Conservation (phyloP, 2,329 filamentous ascomycete species). For the Alternaria arbusti region DNA sequence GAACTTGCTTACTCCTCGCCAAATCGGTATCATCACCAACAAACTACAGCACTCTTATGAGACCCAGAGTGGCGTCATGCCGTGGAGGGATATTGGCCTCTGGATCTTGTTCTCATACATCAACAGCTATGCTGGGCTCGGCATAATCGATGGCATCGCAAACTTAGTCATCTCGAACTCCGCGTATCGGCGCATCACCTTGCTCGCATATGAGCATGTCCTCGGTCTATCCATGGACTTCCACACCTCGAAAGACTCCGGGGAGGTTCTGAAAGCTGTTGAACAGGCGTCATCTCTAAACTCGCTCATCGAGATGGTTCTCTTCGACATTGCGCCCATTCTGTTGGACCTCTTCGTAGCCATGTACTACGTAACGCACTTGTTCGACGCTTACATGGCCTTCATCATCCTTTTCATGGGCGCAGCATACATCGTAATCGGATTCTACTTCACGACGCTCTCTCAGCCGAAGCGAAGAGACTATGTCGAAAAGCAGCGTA, state of each 20-base stretch:
- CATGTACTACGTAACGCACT: conserved; percentile 64
- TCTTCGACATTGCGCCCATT: conserved; percentile 68
- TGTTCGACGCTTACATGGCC: conserved; percentile 65
- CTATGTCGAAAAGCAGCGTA: conserved; percentile 55
- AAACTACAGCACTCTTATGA: conserved; percentile 56
- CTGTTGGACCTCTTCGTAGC: conserved; percentile 67
- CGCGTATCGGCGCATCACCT: conserved; percentile 64
- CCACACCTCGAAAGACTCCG: conserved; percentile 69
- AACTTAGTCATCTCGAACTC: conserved; percentile 64
- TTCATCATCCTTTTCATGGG: conserved; percentile 48
- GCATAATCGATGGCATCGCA: conserved; percentile 58
- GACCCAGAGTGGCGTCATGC: conserved; percentile 51
- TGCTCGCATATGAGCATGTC: conserved; percentile 69
- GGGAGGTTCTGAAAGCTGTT: conserved; percentile 69
- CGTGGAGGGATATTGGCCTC: conserved; percentile 61
- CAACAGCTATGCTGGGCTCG: conserved; percentile 59
- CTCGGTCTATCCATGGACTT: conserved; percentile 75
- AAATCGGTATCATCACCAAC: conserved; percentile 80
- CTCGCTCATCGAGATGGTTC: conserved; percentile 63
- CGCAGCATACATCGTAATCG: conserved; percentile 60
- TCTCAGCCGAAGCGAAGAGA: conserved; percentile 49
- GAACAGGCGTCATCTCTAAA: conserved; percentile 67
- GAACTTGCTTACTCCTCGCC: conserved; percentile 79
- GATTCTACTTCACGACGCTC: conserved; percentile 53
- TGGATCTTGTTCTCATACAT: conserved; percentile 59